phyloP scores from a whole-genome alignment of 1,284 basidiomycete genomes.

The Tausonia pullulans region DNA sequence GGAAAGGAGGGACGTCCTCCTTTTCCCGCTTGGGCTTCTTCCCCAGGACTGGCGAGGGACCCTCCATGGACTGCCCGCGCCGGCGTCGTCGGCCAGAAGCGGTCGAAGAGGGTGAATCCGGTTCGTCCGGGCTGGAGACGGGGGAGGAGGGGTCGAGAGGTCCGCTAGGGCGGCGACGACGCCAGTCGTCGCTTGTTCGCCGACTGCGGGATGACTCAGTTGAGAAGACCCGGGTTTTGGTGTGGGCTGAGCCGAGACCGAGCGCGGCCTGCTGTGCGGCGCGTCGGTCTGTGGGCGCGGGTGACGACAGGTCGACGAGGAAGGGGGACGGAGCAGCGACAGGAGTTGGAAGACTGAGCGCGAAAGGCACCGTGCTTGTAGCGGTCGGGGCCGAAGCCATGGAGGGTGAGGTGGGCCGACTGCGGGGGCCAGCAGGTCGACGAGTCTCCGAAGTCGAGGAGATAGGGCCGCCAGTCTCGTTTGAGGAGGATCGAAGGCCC shows the following conservation, averaged over 20 bases:
- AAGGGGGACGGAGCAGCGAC: neutral
- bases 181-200: constrained; percentile 9
- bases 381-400: too few relatives aligned
- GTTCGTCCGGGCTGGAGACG: neutral
- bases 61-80: constrained; percentile 6
- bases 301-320: neutral
- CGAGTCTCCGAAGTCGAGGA: too few relatives aligned
- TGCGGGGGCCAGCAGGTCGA: too few relatives aligned
- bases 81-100: constrained; percentile 1
- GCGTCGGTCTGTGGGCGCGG: neutral
- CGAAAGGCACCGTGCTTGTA: too few relatives aligned
- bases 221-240: constrained; percentile 3
- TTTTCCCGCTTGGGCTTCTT: constrained; percentile 10
- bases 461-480: too few relatives aligned
- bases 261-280: neutral
- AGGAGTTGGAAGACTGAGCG: neutral
- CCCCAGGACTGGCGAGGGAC: constrained; percentile 5
- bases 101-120: constrained; percentile 4
- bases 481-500: too few relatives aligned
- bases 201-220: neutral
- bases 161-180: neutral
- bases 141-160: neutral
- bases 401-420: too few relatives aligned
- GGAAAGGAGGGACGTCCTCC: neutral
- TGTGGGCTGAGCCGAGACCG: constrained; percentile 2